Conservation (phyloP, 129 eudicot genomes). For the Tagetes patula region DNA sequence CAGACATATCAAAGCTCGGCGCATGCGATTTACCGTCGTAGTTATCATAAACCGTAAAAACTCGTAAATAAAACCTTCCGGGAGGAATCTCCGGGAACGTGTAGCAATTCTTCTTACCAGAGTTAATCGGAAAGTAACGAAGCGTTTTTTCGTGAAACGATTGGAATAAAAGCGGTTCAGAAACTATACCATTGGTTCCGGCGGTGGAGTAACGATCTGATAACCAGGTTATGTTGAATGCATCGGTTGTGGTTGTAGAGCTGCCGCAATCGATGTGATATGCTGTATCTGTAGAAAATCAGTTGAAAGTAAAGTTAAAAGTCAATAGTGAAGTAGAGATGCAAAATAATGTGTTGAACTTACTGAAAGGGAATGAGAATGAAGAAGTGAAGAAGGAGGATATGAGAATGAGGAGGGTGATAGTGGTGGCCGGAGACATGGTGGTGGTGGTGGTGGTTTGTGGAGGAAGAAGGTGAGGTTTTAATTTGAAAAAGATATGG, state of each 20-base stretch:
- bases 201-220: slow-evolving; percentile 83
- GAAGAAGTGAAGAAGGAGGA: slow-evolving; percentile 33
- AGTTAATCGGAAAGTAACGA: slow-evolving; percentile 76
- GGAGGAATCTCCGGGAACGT: slow-evolving; percentile 47
- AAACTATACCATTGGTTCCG: slow-evolving; percentile 71
- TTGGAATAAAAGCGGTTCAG: slow-evolving; percentile 78
- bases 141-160: slow-evolving; percentile 70
- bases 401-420: slow-evolving; percentile 19
- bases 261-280: slow-evolving; percentile 90
- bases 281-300: slow-evolving; percentile 40
- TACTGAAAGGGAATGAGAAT: slow-evolving; percentile 59
- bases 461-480: slow-evolving; percentile 21
- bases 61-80: slow-evolving; percentile 63
- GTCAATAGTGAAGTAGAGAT: slow-evolving; percentile 13
- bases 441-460: slow-evolving; percentile 18
- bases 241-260: slow-evolving; percentile 57
- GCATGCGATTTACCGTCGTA: slow-evolving; percentile 80
- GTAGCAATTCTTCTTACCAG: slow-evolving; percentile 94
- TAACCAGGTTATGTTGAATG: slow-evolving; percentile 71
- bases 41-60: slow-evolving; percentile 88
- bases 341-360: background rate
- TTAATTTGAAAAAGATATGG: slow-evolving; percentile 24
- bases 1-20: slow-evolving; percentile 86
- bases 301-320: background rate
- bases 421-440: slow-evolving; percentile 43